These are phyloP conservation scores for Xylaria multiplex DNA, from an alignment of 2,329 filamentous ascomycete genomes.

Conservation along the genomic window DNA sequence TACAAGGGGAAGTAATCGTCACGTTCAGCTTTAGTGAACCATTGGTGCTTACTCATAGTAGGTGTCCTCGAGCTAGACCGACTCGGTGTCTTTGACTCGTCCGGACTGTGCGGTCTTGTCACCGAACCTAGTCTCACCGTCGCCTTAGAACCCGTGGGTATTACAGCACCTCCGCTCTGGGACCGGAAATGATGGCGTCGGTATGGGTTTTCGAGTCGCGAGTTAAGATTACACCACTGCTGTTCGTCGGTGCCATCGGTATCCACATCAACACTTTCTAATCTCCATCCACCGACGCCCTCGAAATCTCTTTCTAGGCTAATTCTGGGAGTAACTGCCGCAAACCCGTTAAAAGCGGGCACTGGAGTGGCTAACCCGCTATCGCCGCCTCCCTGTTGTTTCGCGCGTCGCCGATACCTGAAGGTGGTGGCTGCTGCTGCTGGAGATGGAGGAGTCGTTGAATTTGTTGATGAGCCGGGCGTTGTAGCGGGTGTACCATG, in stretches of 20 bases:
- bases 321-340: conserved; percentile 56
- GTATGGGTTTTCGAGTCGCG: conserved; percentile 46
- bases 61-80: conserved; percentile 61
- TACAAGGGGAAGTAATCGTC: conserved; percentile 57
- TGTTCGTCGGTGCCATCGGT: conserved; percentile 53
- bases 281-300: conserved; percentile 67
- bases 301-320: conserved; percentile 67
- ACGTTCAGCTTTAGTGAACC: conserved; percentile 48
- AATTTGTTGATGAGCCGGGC: conserved; percentile 34
- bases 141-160: conserved; percentile 36
- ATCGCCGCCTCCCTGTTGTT: conserved; percentile 40
- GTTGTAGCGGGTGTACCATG: conserved; percentile 35
- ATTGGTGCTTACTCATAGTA: conserved; percentile 48
- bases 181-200: conserved; percentile 47
- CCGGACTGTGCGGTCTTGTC: conserved; percentile 46
- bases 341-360: conserved; percentile 46
- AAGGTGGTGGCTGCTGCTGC: conserved; percentile 19
- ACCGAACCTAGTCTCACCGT: conserved; percentile 37
- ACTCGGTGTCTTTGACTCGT: conserved; percentile 55
- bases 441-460: conserved; percentile 40
- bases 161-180: conserved; percentile 44
- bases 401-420: conserved; percentile 37
- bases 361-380: conserved; percentile 43
- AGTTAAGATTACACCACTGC: conserved; percentile 49
- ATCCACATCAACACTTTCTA: conserved; percentile 46